Evolutionary conservation across 1,284 basidiomycete species (phyloP).

Genomic region (Uromyces viciae-fabae): DNA sequence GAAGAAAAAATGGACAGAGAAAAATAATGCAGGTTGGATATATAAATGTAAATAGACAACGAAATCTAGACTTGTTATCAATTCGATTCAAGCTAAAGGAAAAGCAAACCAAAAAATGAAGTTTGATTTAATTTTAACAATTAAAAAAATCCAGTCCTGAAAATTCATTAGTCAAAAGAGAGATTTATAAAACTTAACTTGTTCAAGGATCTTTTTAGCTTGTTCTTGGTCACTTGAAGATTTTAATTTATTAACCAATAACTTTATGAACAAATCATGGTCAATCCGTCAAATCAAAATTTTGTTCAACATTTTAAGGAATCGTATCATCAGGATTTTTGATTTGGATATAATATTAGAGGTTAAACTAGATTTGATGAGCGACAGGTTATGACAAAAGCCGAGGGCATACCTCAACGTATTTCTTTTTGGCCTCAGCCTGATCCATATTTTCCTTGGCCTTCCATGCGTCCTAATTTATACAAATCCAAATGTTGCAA

Average conservation of each 20-base stretch:
- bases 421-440: constrained; percentile 29
- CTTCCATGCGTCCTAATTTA: constrained; percentile 42
- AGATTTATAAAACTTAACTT: constrained; percentile 17
- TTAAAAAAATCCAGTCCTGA: background rate
- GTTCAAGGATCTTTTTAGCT: constrained; percentile 26
- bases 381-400: background rate
- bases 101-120: background rate
- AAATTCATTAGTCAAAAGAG: background rate
- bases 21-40: too few species aligned
- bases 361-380: too few species aligned
- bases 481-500: background rate
- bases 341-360: too few species aligned
- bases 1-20: too few species aligned
- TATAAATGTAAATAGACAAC: too few species aligned
- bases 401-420: constrained; percentile 20
- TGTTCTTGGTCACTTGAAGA: constrained; percentile 4
- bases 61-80: too few species aligned
- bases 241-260: constrained; percentile 21
- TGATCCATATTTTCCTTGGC: constrained; percentile 9
- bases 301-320: too few species aligned
- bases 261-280: background rate
- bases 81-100: background rate
- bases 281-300: too few species aligned
- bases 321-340: too few species aligned
- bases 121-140: background rate